Percentiles rank a stretch among this genome's conserved stretches.
Evolutionary conservation across 2,329 filamentous ascomycete genomes (phyloP).

Genomic region (Claviceps sorghi): DNA sequence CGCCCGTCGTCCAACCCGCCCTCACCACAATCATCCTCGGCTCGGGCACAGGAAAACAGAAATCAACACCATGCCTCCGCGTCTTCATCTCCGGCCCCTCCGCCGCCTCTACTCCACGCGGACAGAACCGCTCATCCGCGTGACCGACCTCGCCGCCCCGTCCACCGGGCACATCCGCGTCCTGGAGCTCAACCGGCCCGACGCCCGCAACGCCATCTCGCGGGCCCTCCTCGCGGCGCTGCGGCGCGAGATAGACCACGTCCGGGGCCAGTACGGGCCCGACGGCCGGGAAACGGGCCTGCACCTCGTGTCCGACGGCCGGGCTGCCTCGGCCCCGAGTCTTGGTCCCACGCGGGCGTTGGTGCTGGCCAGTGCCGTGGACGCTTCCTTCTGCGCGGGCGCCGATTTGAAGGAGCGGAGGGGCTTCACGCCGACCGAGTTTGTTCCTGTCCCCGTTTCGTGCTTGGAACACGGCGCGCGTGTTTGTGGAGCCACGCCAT

Average conservation of each 20-base stretch:
- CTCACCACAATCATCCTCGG: too few relatives aligned
- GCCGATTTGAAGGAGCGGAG: constrained; percentile 85
- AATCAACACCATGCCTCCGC: constrained; percentile 17
- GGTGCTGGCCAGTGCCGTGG: constrained; percentile 71
- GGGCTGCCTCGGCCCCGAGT: constrained; percentile 24
- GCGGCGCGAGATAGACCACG: constrained; percentile 53
- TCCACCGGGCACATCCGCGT: constrained; percentile 74
- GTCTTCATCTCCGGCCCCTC: constrained; percentile 11
- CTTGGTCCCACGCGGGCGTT: constrained; percentile 59
- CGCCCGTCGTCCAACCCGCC: too few relatives aligned
- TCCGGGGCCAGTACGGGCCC: constrained; percentile 48
- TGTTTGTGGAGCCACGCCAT: too few relatives aligned
- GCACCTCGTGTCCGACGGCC: constrained; percentile 7
- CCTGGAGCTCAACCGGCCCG: constrained; percentile 72
- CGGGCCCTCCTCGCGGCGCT: constrained; percentile 59
- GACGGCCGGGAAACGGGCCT: constrained; percentile 34
- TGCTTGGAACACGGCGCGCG: too few relatives aligned
- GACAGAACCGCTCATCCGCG: constrained; percentile 43
- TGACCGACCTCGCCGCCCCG: constrained; percentile 62
- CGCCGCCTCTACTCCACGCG: constrained; percentile 23
- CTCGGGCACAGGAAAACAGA: too few relatives aligned
- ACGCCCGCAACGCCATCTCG: constrained; percentile 84
- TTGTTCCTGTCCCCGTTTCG: too few relatives aligned
- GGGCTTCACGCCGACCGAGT: constrained; percentile 67
- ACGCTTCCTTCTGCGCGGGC: constrained; percentile 81